Evolutionary conservation across 306 rosid genomes (phyloP).

Genomic region (Trifolium repens): DNA sequence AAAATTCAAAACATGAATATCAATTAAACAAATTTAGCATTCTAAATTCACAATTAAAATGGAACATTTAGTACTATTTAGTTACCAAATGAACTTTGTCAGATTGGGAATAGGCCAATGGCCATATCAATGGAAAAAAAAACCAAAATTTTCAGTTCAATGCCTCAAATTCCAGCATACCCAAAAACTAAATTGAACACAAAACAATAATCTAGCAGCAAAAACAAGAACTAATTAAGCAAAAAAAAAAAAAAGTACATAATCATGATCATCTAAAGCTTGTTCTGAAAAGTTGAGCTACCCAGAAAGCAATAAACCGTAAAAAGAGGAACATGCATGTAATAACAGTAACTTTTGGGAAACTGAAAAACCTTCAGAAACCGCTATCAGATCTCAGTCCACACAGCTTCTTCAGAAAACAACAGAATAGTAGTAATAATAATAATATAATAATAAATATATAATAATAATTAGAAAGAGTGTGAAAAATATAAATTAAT

Average conservation of each 20-base stretch:
- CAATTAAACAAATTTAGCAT: slow-evolving; percentile 11
- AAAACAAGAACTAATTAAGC: slow-evolving; percentile 33
- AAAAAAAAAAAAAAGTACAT: slow-evolving; percentile 31
- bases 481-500: neutral
- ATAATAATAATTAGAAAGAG: slow-evolving; percentile 10
- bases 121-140: slow-evolving; percentile 18
- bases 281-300: neutral
- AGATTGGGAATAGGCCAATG: slow-evolving; percentile 42
- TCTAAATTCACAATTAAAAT: slow-evolving; percentile 30
- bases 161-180: slow-evolving; percentile 39
- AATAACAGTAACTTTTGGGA: slow-evolving; percentile 32
- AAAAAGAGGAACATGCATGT: slow-evolving; percentile 44
- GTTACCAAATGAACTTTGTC: slow-evolving; percentile 23
- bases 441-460: slow-evolving; percentile 3
- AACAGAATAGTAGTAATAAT: slow-evolving; percentile 2
- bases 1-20: slow-evolving; percentile 14
- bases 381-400: slow-evolving; percentile 48
- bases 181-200: slow-evolving; percentile 35
- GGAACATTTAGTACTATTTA: slow-evolving; percentile 1
- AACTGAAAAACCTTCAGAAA: slow-evolving; percentile 35
- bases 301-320: slow-evolving; percentile 36
- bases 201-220: slow-evolving; percentile 32
- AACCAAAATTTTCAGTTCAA: slow-evolving; percentile 23
- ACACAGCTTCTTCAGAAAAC: slow-evolving; percentile 34
- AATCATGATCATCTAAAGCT: slow-evolving; percentile 32